A percentile compares a stretch with the other conserved stretches of the same genome.
phyloP scores from a whole-genome alignment of 805 yeast genomes.

The Diddensiella transvaalensis region DNA sequence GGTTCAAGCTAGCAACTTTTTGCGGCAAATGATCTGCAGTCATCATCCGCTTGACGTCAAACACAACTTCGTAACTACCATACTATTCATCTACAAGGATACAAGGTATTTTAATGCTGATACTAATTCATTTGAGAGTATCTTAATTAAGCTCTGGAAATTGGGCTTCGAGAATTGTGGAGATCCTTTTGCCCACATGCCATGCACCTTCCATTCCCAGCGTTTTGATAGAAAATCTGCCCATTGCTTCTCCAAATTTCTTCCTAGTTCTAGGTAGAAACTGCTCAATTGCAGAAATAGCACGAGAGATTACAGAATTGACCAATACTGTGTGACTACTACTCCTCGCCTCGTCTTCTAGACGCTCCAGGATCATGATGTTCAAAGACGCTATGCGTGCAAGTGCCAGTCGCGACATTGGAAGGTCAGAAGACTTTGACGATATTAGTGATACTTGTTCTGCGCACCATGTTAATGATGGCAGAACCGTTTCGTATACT shows the following conservation, averaged over 20 bases:
- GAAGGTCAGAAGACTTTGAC: not conserved
- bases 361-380: not conserved
- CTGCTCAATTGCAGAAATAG: not conserved
- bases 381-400: not conserved
- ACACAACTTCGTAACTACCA: too few species aligned
- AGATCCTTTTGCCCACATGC: constrained; percentile 1
- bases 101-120: too few species aligned
- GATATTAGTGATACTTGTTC: not conserved
- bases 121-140: not conserved
- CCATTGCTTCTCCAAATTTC: not conserved
- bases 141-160: not conserved
- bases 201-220: constrained; percentile 3
- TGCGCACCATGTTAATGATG: not conserved
- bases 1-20: too few species aligned
- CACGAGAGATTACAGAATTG: not conserved
- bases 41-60: too few species aligned
- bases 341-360: not conserved
- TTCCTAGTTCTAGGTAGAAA: not conserved
- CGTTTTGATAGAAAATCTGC: not conserved
- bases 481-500: not conserved
- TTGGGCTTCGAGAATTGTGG: not conserved
- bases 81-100: too few species aligned
- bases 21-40: too few species aligned
- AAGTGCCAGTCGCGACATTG: not conserved
- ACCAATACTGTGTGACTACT: not conserved